A percentile compares a stretch with the other conserved stretches of the same genome.
phyloP scores from a whole-genome alignment of 2,329 filamentous ascomycete genomes.

The Aspergillus puulaauensis region DNA sequence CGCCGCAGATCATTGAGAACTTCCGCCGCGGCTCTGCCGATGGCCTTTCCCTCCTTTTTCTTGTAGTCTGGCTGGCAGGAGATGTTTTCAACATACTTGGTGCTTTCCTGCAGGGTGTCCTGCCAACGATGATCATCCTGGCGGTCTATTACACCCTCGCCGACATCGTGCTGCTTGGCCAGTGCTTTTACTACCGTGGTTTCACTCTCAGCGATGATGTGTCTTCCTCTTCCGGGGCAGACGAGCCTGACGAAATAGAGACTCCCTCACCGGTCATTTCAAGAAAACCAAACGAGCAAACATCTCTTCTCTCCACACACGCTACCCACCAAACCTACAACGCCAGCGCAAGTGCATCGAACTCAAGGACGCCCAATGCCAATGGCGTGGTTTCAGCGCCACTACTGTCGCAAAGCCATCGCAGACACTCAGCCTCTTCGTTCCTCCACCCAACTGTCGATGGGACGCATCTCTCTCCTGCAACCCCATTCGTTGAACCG shows the following conservation, averaged over 20 bases:
- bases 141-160: conserved; percentile 91
- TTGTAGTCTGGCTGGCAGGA: conserved; percentile 87
- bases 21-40: conserved; percentile 83
- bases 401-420: conserved; percentile 3
- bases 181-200: conserved; percentile 95
- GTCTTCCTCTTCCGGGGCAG: conserved; percentile 10
- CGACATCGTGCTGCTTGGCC: conserved; percentile 80
- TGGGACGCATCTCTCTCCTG: conserved; percentile 72
- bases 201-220: conserved; percentile 52
- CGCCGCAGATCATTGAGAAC: conserved; percentile 94
- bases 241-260: conserved; percentile 20
- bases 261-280: conserved; percentile 10
- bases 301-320: conserved; percentile 27
- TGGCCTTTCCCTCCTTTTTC: conserved; percentile 85
- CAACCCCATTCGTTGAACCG: conserved; percentile 71
- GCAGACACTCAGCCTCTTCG: conserved; percentile 31
- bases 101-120: conserved; percentile 83
- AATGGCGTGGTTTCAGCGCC: not conserved
- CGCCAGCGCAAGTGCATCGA: conserved; percentile 9
- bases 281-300: conserved; percentile 29
- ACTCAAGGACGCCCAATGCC: conserved; percentile 1
- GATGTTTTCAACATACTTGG: conserved; percentile 97
- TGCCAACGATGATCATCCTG: conserved; percentile 95
- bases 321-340: conserved; percentile 16
- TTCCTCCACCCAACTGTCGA: conserved; percentile 57